Percentiles rank a stretch among this genome's conserved stretches.
phyloP scores from a whole-genome alignment of 2,329 filamentous ascomycete genomes.

The Fusarium hostae region DNA sequence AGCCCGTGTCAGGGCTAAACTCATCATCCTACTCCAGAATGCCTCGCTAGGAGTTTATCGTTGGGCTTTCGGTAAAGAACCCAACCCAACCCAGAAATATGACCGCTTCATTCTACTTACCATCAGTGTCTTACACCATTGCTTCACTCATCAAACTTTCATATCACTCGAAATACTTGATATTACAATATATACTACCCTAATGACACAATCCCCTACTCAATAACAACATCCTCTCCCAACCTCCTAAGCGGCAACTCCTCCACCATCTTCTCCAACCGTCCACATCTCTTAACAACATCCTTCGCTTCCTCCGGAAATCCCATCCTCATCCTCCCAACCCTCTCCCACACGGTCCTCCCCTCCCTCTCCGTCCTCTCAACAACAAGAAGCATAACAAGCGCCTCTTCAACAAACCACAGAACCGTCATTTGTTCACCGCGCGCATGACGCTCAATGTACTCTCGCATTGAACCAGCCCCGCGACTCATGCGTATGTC shows the following conservation, averaged over 20 bases:
- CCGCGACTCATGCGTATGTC: conserved; percentile 49
- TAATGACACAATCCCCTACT: conserved; percentile 33
- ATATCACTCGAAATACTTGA: neutral
- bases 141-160: neutral
- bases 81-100: too few species aligned
- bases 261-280: conserved; percentile 48
- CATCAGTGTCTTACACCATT: too few species aligned
- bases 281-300: conserved; percentile 45
- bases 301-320: conserved; percentile 50
- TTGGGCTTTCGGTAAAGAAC: too few species aligned
- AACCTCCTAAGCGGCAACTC: conserved; percentile 48
- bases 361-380: conserved; percentile 41
- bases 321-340: conserved; percentile 51
- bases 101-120: too few species aligned
- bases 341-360: conserved; percentile 46
- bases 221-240: conserved; percentile 49
- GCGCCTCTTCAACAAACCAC: conserved; percentile 51
- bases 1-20: too few species aligned
- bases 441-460: conserved; percentile 49
- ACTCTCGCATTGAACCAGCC: conserved; percentile 46
- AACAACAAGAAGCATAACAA: conserved; percentile 50
- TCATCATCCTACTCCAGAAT: too few species aligned
- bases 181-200: conserved; percentile 21
- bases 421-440: conserved; percentile 52
- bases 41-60: too few species aligned